phyloP scores from a whole-genome alignment of 2,329 filamentous ascomycete species.

The Cercospora beticola region DNA sequence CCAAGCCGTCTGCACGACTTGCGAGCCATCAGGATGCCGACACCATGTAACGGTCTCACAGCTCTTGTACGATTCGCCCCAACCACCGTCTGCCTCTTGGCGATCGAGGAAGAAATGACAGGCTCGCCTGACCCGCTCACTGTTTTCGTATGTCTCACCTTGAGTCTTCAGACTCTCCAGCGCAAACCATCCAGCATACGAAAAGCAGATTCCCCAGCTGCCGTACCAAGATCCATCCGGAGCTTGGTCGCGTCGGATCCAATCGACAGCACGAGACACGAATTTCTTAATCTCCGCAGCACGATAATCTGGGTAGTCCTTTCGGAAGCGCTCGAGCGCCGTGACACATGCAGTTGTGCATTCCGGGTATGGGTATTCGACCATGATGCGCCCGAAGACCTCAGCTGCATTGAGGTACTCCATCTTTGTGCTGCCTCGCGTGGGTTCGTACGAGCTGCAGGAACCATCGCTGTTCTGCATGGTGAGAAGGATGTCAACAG shows the following conservation, averaged over 20 bases:
- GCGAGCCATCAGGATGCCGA: constrained; percentile 71
- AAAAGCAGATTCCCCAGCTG: constrained; percentile 97
- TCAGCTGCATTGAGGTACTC: constrained; percentile 93
- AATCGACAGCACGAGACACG: constrained; percentile 70
- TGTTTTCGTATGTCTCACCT: constrained; percentile 78
- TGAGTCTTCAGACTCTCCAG: constrained; percentile 79
- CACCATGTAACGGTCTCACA: constrained; percentile 75
- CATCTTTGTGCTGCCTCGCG: constrained; percentile 72
- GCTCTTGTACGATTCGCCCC: constrained; percentile 91
- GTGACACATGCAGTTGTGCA: constrained; percentile 95
- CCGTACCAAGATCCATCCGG: constrained; percentile 95
- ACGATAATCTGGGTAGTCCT: constrained; percentile 79
- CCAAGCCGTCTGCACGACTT: constrained; percentile 96
- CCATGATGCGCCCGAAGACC: constrained; percentile 96
- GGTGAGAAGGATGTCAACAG: constrained; percentile 83
- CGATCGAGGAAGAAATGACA: constrained; percentile 84
- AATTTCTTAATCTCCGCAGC: constrained; percentile 70
- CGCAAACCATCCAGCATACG: constrained; percentile 95
- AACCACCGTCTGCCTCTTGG: constrained; percentile 86
- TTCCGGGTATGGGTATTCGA: constrained; percentile 97
- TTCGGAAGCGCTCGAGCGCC: constrained; percentile 76
- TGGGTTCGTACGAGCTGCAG: constrained; percentile 85
- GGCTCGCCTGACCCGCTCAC: constrained; percentile 66
- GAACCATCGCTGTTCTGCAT: constrained; percentile 88
- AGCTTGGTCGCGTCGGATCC: constrained; percentile 77